Evolutionary conservation across 208 protist species (phyloP).

Genomic region (Novymonas esmeraldas): DNA sequence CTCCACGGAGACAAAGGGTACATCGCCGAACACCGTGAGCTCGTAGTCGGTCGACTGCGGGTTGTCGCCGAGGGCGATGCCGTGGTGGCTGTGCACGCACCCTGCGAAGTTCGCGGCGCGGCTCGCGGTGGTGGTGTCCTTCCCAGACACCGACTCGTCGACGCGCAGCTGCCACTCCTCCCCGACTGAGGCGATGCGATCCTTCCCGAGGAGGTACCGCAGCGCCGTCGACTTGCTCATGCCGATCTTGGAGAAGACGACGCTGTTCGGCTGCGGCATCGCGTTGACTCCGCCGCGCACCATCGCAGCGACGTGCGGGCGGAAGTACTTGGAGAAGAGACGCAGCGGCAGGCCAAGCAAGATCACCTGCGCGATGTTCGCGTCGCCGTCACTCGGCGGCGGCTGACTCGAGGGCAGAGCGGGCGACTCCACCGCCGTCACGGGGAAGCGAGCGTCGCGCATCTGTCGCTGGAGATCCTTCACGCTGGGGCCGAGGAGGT

Average conservation of each 20-base stretch:
- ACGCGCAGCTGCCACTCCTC: slow-evolving; percentile 19
- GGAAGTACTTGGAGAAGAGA: slow-evolving; percentile 77
- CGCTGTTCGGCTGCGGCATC: slow-evolving; percentile 90
- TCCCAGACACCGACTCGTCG: neutral
- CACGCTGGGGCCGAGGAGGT: slow-evolving; percentile 19
- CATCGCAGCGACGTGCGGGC: slow-evolving; percentile 38
- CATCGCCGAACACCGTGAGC: slow-evolving; percentile 74
- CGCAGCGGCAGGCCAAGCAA: slow-evolving; percentile 73
- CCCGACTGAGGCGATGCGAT: slow-evolving; percentile 22
- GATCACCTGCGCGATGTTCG: slow-evolving; percentile 79
- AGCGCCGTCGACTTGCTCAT: slow-evolving; percentile 87
- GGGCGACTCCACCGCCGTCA: neutral
- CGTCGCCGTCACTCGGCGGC: neutral
- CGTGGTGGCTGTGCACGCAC: slow-evolving; percentile 35
- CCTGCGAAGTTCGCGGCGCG: slow-evolving; percentile 30
- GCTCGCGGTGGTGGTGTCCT: slow-evolving; percentile 3
- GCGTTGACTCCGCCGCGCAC: slow-evolving; percentile 60
- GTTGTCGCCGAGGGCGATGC: slow-evolving; percentile 83
- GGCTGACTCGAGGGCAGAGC: neutral
- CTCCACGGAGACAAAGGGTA: slow-evolving; percentile 82
- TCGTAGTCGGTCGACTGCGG: slow-evolving; percentile 83
- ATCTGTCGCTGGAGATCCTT: slow-evolving; percentile 10
- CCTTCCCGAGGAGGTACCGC: slow-evolving; percentile 74
- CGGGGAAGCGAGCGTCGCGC: neutral
- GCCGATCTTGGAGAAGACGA: slow-evolving; percentile 85